phyloP scores from a whole-genome alignment of 1,284 basidiomycete species.

The Naganishia sp. region DNA sequence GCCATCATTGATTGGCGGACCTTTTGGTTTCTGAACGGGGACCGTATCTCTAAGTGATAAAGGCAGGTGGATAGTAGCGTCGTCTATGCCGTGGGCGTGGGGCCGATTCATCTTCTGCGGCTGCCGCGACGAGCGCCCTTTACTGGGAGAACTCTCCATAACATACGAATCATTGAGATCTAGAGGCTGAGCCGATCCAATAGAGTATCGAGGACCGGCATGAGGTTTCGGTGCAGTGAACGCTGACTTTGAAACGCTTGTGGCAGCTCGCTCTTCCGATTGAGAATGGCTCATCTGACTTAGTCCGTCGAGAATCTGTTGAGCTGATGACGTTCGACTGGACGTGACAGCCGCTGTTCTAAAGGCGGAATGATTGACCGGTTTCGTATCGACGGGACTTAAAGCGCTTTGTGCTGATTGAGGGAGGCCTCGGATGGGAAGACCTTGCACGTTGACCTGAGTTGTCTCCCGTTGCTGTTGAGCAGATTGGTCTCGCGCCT shows the following conservation, averaged over 20 bases:
- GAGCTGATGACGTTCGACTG: background rate
- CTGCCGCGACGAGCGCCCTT: slow-evolving; percentile 13
- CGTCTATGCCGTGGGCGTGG: background rate
- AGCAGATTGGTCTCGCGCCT: background rate
- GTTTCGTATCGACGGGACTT: too few relatives aligned
- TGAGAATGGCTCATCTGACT: slow-evolving; percentile 15
- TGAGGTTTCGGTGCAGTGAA: background rate
- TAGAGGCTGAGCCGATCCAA: background rate
- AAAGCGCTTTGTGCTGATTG: background rate
- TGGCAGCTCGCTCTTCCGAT: slow-evolving; percentile 10
- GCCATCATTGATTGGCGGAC: slow-evolving; percentile 24
- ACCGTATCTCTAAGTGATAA: background rate
- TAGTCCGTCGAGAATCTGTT: slow-evolving; percentile 9
- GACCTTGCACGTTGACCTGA: slow-evolving; percentile 13
- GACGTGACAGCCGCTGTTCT: background rate
- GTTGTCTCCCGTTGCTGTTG: slow-evolving; percentile 4
- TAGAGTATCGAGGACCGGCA: background rate
- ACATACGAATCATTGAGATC: background rate
- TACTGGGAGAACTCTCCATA: slow-evolving; percentile 12
- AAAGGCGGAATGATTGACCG: background rate
- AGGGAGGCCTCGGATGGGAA: slow-evolving; percentile 2
- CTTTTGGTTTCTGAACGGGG: slow-evolving; percentile 6
- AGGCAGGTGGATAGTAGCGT: background rate
- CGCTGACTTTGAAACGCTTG: slow-evolving; percentile 6
- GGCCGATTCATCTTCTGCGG: slow-evolving; percentile 5